Percentiles rank a stretch among this genome's conserved stretches.
phyloP scores from a whole-genome alignment of 176 grass and related monocot species.

The Oryza rufipogon region DNA sequence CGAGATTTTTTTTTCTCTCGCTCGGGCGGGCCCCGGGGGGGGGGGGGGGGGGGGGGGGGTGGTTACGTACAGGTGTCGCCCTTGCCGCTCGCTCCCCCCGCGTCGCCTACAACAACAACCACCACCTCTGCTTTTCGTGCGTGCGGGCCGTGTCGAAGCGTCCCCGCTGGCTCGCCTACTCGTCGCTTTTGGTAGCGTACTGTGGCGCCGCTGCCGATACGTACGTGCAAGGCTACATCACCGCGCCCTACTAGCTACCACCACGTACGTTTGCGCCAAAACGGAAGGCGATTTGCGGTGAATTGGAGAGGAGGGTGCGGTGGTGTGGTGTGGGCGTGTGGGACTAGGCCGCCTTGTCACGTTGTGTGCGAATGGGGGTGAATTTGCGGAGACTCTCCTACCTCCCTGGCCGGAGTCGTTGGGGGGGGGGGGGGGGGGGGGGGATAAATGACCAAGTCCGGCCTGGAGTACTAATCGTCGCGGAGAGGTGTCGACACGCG shows the following conservation, averaged over 20 bases:
- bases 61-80: conserved; percentile 41
- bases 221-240: not conserved
- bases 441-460: not conserved
- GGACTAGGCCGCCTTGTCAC: not conserved
- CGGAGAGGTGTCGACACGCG: not conserved
- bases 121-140: conserved; percentile 19
- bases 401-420: conserved; percentile 20
- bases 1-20: not conserved
- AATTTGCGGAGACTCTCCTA: conserved; percentile 8
- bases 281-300: not conserved
- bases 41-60: not conserved
- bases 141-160: conserved; percentile 33
- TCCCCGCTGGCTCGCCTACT: no score
- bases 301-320: not conserved
- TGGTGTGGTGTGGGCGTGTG: not conserved
- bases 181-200: not conserved
- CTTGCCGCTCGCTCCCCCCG: not conserved
- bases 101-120: not conserved
- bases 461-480: conserved; percentile 3
- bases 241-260: no score
- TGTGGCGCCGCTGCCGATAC: not conserved
- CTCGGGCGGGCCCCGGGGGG: not conserved
- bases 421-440: conserved; percentile 15
- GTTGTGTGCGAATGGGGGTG: not conserved
- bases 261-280: conserved; percentile 15